Percentiles rank a stretch among this genome's conserved stretches.
phyloP scores from a whole-genome alignment of 78 protist species.

The Dictyostelium brefeldianum region DNA sequence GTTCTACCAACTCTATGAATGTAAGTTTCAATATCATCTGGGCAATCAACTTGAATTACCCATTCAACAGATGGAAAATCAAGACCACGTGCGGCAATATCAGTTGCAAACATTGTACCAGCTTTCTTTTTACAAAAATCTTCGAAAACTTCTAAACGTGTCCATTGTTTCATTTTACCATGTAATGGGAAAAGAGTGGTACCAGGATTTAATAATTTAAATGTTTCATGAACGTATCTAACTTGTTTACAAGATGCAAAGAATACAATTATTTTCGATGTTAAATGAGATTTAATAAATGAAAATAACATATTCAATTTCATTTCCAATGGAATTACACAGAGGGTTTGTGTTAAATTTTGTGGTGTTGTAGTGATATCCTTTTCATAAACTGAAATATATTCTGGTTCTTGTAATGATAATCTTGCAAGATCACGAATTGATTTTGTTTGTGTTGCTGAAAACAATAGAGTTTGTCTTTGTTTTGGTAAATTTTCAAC shows the following conservation, averaged over 20 bases:
- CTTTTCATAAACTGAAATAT: slow-evolving; percentile 87
- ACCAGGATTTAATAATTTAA: slow-evolving; percentile 91
- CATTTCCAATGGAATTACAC: slow-evolving; percentile 63
- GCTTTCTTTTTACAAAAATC: slow-evolving; percentile 34
- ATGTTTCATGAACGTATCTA: slow-evolving; percentile 87
- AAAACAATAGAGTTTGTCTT: slow-evolving; percentile 95
- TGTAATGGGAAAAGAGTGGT: slow-evolving; percentile 89
- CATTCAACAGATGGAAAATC: slow-evolving; percentile 98
- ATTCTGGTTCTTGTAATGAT: slow-evolving; percentile 90
- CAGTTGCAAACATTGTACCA: slow-evolving; percentile 98
- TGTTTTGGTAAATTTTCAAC: slow-evolving; percentile 90
- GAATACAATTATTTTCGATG: slow-evolving; percentile 94
- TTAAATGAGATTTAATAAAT: slow-evolving; percentile 92
- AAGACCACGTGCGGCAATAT: slow-evolving; percentile 99
- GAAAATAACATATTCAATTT: slow-evolving; percentile 92
- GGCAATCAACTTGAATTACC: slow-evolving; percentile 98
- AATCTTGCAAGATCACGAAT: slow-evolving; percentile 91
- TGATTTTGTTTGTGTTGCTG: slow-evolving; percentile 97
- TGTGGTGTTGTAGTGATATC: slow-evolving; percentile 74
- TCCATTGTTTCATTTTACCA: slow-evolving; percentile 94
- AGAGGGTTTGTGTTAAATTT: slow-evolving; percentile 76
- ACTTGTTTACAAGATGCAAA: slow-evolving; percentile 97
- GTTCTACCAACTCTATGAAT: slow-evolving; percentile 99
- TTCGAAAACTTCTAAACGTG: slow-evolving; percentile 83
- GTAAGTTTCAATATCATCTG: slow-evolving; percentile 96